Evolutionary conservation across 2,329 filamentous ascomycete genomes (phyloP).

Genomic region (Botryotinia convoluta): DNA sequence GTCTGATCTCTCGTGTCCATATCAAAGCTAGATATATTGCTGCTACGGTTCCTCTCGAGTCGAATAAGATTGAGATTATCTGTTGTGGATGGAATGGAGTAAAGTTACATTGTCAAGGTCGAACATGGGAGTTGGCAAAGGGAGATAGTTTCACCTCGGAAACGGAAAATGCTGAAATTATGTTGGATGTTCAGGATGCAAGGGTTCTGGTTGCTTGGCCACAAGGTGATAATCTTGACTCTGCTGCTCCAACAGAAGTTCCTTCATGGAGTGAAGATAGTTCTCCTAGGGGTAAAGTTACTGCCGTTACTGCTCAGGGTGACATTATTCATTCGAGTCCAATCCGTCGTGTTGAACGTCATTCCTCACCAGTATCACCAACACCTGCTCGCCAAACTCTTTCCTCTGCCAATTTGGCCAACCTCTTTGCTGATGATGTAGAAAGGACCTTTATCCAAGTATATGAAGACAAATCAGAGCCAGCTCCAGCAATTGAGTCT

Average conservation of each 20-base stretch:
- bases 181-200: conserved; percentile 91
- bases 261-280: conserved; percentile 65
- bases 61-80: conserved; percentile 79
- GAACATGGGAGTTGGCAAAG: conserved; percentile 81
- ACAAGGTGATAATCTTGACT: conserved; percentile 49
- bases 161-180: conserved; percentile 83
- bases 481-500: conserved; percentile 42
- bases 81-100: conserved; percentile 96
- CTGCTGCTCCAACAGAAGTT: conserved; percentile 45
- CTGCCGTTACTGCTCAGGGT: conserved; percentile 35
- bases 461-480: conserved; percentile 66
- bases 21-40: conserved; percentile 82
- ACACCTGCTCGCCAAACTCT: conserved; percentile 45
- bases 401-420: conserved; percentile 27
- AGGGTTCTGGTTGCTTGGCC: conserved; percentile 91
- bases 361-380: conserved; percentile 76
- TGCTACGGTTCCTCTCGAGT: conserved; percentile 62
- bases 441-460: conserved; percentile 57
- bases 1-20: conserved; percentile 89
- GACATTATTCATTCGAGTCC: conserved; percentile 58
- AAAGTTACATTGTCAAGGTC: conserved; percentile 86
- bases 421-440: conserved; percentile 44
- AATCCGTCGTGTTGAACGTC: conserved; percentile 53
- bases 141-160: conserved; percentile 88
- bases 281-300: conserved; percentile 51